phyloP scores from a whole-genome alignment of 257 asterid species.

The Buddleja alternifolia region DNA sequence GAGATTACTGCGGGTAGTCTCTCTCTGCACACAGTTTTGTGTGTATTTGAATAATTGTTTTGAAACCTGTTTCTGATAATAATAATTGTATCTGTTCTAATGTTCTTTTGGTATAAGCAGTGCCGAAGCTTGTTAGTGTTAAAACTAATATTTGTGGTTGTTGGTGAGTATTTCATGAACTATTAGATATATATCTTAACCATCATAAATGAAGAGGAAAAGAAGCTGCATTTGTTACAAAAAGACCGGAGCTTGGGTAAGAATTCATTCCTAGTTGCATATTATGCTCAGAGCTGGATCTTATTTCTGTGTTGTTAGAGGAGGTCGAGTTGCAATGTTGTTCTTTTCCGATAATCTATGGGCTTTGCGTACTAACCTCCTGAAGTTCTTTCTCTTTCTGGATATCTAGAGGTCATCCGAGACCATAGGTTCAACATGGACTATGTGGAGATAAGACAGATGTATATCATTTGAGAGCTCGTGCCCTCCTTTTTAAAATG shows the following conservation, averaged over 20 bases:
- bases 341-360: too few species aligned
- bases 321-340: too few species aligned
- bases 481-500: neutral
- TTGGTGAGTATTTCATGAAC: neutral
- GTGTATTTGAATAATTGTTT: neutral
- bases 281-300: neutral
- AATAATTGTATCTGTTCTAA: neutral
- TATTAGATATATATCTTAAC: neutral
- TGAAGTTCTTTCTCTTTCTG: neutral
- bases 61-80: neutral
- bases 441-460: neutral
- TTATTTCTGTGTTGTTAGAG: neutral
- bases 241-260: conserved; percentile 10
- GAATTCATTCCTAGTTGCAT: neutral
- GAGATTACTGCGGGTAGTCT: neutral
- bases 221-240: neutral
- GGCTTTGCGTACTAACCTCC: neutral
- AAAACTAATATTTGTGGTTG: neutral
- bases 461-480: neutral
- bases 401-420: neutral
- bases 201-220: conserved; percentile 1
- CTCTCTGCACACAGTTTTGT: neutral
- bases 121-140: conserved; percentile 5
- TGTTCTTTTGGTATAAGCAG: neutral
- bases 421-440: neutral